A percentile compares a stretch with the other conserved stretches of the same genome.
Evolutionary conservation across 2,329 filamentous ascomycete species (phyloP).

Genomic region (Xylogone sp.): DNA sequence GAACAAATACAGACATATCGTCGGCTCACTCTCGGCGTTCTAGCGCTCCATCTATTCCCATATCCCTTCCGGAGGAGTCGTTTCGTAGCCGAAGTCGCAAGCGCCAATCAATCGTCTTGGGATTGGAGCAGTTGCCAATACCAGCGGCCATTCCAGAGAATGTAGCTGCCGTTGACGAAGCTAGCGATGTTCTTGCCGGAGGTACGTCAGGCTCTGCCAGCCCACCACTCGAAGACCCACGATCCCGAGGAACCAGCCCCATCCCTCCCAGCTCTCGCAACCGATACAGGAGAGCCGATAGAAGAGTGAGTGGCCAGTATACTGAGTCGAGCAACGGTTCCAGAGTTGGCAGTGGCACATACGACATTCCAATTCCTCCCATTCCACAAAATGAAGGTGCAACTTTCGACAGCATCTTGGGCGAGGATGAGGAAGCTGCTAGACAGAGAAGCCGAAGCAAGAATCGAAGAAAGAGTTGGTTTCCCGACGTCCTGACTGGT

Average conservation of each 20-base stretch:
- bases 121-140: conserved; percentile 24
- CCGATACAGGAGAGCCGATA: neutral
- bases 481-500: neutral
- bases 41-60: neutral
- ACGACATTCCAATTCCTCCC: neutral
- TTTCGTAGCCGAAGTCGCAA: conserved; percentile 10
- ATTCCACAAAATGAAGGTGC: neutral
- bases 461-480: neutral
- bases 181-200: conserved; percentile 10
- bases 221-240: neutral
- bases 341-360: neutral
- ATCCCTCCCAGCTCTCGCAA: neutral
- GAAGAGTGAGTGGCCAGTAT: neutral
- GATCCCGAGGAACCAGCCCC: neutral
- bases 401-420: neutral
- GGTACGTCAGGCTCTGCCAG: conserved; percentile 30
- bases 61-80: neutral
- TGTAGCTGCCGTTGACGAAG: neutral
- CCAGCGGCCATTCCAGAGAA: conserved; percentile 6
- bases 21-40: neutral
- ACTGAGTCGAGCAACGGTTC: no score
- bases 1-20: neutral
- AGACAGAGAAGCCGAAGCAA: neutral
- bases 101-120: conserved; percentile 23
- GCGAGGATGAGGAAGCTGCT: neutral